A percentile compares a stretch with the other conserved stretches of the same genome.
Evolutionary conservation across 2,329 filamentous ascomycete genomes (phyloP).

Genomic region (Penicillium sp.): DNA sequence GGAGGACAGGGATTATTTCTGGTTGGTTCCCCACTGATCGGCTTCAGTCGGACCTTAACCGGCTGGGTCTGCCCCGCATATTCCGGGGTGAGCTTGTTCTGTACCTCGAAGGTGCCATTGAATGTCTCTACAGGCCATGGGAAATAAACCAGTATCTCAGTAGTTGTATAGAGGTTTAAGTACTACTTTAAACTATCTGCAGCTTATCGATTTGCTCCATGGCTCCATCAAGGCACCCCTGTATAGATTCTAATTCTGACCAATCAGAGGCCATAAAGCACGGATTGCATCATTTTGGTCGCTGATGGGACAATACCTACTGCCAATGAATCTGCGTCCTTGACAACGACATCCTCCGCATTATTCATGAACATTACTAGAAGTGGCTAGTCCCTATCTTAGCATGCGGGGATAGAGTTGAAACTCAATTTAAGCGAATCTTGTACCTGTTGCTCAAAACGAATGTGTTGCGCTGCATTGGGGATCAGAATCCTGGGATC

Average conservation of each 20-base stretch:
- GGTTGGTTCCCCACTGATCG: constrained; percentile 14
- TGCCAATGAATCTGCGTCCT: constrained; percentile 9
- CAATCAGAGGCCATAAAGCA: constrained; percentile 11
- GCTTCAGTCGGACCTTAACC: constrained; percentile 11
- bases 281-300: constrained; percentile 17
- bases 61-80: constrained; percentile 1
- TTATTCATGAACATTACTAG: not conserved
- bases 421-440: not conserved
- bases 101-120: not conserved
- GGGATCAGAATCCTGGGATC: too few relatives aligned
- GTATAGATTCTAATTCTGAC: not conserved
- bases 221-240: not conserved
- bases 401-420: not conserved
- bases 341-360: not conserved
- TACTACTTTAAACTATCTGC: not conserved
- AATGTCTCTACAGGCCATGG: not conserved
- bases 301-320: constrained; percentile 15
- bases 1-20: not conserved
- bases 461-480: not conserved
- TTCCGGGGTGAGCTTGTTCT: not conserved
- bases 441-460: not conserved
- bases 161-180: too few relatives aligned
- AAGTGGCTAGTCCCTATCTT: not conserved
- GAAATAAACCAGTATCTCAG: not conserved
- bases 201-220: not conserved